Evolutionary conservation across 2,329 filamentous ascomycete species (phyloP).

Genomic region (Ilyonectria robusta): DNA sequence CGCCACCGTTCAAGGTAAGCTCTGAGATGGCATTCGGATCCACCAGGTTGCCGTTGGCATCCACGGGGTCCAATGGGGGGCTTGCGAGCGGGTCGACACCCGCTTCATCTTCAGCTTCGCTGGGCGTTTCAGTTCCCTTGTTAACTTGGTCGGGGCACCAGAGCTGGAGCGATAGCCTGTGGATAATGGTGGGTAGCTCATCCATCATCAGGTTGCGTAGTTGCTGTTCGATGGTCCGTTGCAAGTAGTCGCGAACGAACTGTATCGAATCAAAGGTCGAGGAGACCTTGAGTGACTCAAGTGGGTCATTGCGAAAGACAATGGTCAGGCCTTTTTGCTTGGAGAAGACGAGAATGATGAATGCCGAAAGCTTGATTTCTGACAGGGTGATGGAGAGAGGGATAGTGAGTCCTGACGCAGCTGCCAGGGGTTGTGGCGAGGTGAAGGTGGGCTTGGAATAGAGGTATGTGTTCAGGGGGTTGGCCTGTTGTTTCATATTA

Average conservation of each 20-base stretch:
- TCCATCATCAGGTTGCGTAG: slow-evolving; percentile 97
- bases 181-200: slow-evolving; percentile 95
- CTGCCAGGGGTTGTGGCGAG: slow-evolving; percentile 91
- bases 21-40: slow-evolving; percentile 83
- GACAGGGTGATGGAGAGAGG: slow-evolving; percentile 97
- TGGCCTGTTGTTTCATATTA: slow-evolving; percentile 77
- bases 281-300: slow-evolving; percentile 97
- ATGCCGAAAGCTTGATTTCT: slow-evolving; percentile 94
- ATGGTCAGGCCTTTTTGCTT: slow-evolving; percentile 97
- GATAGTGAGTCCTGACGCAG: slow-evolving; percentile 92
- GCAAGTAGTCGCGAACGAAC: slow-evolving; percentile 96
- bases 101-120: slow-evolving; percentile 68
- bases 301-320: slow-evolving; percentile 97
- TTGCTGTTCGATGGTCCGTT: slow-evolving; percentile 95
- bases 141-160: slow-evolving; percentile 87
- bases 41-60: slow-evolving; percentile 82
- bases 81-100: slow-evolving; percentile 86
- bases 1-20: slow-evolving; percentile 82
- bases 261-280: slow-evolving; percentile 99
- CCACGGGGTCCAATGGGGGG: slow-evolving; percentile 85
- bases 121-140: slow-evolving; percentile 63
- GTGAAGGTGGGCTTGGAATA: slow-evolving; percentile 93
- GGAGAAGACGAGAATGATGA: slow-evolving; percentile 98
- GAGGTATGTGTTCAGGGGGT: slow-evolving; percentile 96
- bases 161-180: slow-evolving; percentile 87